Evolutionary conservation across 1,139 yeast species (phyloP), one percentile per base, ranked within the genome.

Genomic region (Pichia sp.): DNA sequence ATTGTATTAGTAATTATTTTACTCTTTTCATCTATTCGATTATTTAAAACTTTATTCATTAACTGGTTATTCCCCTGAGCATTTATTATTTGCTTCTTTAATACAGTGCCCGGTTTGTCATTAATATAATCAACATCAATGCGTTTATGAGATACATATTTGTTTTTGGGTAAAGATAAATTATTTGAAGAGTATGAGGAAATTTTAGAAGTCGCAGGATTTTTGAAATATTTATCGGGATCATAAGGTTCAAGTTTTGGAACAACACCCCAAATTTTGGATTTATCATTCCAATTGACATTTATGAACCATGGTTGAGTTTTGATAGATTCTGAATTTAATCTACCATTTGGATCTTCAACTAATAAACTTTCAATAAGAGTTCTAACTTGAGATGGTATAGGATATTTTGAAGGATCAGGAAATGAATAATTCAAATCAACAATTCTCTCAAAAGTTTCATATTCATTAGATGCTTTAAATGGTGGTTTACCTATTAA

Each of bases 241-340:
- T 76, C 76, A 61, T 81, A 87, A 0, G 96, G 92, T 33, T 82
- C 82, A 37, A 89, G 64, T 55, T 79, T 82, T 1, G 98, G 98
- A 1, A 85, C 85, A 6, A 74, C 71, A 1, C 70, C 66, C 98
- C 98, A 92, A 16, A 92, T 72, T 50, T 66, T 66, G 39, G 76
- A 74, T 49, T 75, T 74, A 54, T 83, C 78, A 29, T 69, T 62
- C 82, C 95, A 90, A 52, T 86, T 73, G 8, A 83, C 64, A 6
- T 70, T 72, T 39, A 72, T 70, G 58, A 89, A 87, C 74, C 95
- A 90, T 39, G 72, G 74, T 60, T 89, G 95, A n/a, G 63, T 59
- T 69, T 86, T 80, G 39, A 92, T 77, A 50, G 76, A 77, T 3
- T 67, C 68, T 24, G 87, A 69, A 1, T 80, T 70, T 37, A 80